phyloP scores from a whole-genome alignment of 1,284 basidiomycete species.

The Rhodotorula sp. region DNA sequence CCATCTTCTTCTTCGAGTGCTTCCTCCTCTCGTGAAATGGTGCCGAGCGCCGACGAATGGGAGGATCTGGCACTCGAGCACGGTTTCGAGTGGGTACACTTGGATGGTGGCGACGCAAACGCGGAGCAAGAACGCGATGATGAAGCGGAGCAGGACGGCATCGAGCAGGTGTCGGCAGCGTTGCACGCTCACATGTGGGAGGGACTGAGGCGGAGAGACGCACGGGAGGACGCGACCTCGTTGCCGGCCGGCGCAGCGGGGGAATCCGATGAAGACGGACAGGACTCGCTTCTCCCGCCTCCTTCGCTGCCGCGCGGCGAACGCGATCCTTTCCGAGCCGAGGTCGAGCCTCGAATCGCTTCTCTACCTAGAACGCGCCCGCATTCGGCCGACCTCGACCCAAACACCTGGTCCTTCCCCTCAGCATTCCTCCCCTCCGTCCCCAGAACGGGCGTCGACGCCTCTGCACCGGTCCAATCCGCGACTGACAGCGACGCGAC shows the following conservation, averaged over 20 bases:
- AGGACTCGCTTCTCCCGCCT: constrained; percentile 42
- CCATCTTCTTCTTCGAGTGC: too few relatives aligned
- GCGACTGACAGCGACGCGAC: neutral
- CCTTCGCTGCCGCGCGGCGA: neutral
- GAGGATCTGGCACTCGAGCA: constrained; percentile 27
- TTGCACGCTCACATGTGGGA: constrained; percentile 35
- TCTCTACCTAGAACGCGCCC: too few relatives aligned
- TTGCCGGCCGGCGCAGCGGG: neutral
- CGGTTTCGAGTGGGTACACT: constrained; percentile 37
- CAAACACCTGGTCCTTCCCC: constrained; percentile 5
- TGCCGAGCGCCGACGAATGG: constrained; percentile 19
- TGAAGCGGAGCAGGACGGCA: neutral
- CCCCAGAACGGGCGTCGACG: rapidly evolving
- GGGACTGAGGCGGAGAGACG: neutral
- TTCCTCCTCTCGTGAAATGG: neutral
- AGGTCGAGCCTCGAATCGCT: too few relatives aligned
- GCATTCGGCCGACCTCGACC: too few relatives aligned
- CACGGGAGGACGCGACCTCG: too few relatives aligned
- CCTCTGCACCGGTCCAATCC: neutral
- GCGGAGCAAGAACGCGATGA: neutral
- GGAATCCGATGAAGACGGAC: neutral
- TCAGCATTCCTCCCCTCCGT: constrained; percentile 11
- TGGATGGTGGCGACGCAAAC: neutral
- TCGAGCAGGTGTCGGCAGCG: constrained; percentile 15
- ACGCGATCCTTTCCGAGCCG: too few relatives aligned